These are phyloP conservation scores for Nannizziopsis arthrosporioides DNA, from an alignment of 2,329 filamentous ascomycete species.

Conservation along the genomic window DNA sequence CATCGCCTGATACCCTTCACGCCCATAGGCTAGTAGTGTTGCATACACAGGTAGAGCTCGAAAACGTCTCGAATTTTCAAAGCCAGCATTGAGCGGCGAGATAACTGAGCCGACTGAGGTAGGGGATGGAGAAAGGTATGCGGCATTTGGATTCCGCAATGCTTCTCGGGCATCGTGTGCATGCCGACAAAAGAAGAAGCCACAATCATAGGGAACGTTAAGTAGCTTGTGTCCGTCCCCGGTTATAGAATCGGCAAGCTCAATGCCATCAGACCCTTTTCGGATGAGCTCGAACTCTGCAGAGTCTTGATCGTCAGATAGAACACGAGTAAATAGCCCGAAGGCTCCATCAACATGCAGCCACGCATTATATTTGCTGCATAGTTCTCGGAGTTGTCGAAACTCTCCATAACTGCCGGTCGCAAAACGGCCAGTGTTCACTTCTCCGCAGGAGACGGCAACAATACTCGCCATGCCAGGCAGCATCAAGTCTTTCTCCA, in stretches of 20 bases:
- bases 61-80: constrained; percentile 87
- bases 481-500: constrained; percentile 49
- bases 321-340: constrained; percentile 62
- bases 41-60: constrained; percentile 83
- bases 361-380: constrained; percentile 66
- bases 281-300: constrained; percentile 46
- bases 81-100: constrained; percentile 71
- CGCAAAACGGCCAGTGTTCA: constrained; percentile 78
- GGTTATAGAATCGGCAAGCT: constrained; percentile 77
- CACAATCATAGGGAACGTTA: constrained; percentile 89
- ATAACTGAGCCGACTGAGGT: constrained; percentile 41
- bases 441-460: constrained; percentile 71
- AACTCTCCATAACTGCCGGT: constrained; percentile 48
- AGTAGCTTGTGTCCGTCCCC: constrained; percentile 85
- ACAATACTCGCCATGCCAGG: constrained; percentile 58
- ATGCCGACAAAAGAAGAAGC: constrained; percentile 71
- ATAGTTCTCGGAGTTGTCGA: constrained; percentile 52
- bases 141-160: constrained; percentile 75
- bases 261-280: constrained; percentile 49
- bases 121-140: constrained; percentile 50
- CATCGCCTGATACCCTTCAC: constrained; percentile 55
- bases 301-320: constrained; percentile 37
- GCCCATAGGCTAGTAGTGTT: constrained; percentile 62
- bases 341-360: constrained; percentile 87
- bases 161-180: constrained; percentile 47